Evolutionary conservation across 176 grass and related monocot genomes (phyloP).

Genomic region (Guadua angustifolia): DNA sequence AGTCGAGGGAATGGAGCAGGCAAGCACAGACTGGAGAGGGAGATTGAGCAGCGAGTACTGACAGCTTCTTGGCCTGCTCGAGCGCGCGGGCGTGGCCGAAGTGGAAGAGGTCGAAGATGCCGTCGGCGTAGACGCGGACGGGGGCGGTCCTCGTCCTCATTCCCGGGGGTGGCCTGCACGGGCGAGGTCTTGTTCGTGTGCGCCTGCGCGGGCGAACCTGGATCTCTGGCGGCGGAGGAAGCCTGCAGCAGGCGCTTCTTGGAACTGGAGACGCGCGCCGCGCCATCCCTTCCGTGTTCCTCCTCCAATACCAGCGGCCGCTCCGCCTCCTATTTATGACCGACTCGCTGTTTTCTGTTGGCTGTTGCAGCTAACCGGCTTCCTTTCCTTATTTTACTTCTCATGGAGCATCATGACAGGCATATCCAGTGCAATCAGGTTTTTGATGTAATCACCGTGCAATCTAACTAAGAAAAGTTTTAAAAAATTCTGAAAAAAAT

Average conservation of each 20-base stretch:
- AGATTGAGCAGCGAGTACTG: background rate
- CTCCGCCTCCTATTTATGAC: too few species aligned
- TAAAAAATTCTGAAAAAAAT: too few species aligned
- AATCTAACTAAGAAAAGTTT: too few species aligned
- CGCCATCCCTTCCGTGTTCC: too few species aligned
- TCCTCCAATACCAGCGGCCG: too few species aligned
- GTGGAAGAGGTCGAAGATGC: constrained; percentile 99
- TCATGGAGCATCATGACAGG: too few species aligned
- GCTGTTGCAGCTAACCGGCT: too few species aligned
- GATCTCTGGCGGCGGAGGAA: background rate
- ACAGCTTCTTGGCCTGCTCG: constrained; percentile 95
- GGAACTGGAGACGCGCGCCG: constrained; percentile 59
- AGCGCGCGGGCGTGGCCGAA: constrained; percentile 95
- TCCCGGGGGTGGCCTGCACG: background rate
- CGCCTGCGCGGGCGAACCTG: too few species aligned
- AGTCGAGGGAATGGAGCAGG: background rate
- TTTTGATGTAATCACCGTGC: too few species aligned
- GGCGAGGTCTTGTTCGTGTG: background rate
- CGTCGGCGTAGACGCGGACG: constrained; percentile 91
- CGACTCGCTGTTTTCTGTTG: too few species aligned
- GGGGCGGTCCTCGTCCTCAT: constrained; percentile 33
- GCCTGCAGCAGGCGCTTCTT: constrained; percentile 51
- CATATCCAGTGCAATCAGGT: too few species aligned
- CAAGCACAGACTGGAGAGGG: background rate
- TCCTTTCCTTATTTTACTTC: too few species aligned